Evolutionary conservation across 768 basidiomycete genomes (phyloP), one percentile per base, ranked within the genome.

Genomic region (Exidia glandulosa): DNA sequence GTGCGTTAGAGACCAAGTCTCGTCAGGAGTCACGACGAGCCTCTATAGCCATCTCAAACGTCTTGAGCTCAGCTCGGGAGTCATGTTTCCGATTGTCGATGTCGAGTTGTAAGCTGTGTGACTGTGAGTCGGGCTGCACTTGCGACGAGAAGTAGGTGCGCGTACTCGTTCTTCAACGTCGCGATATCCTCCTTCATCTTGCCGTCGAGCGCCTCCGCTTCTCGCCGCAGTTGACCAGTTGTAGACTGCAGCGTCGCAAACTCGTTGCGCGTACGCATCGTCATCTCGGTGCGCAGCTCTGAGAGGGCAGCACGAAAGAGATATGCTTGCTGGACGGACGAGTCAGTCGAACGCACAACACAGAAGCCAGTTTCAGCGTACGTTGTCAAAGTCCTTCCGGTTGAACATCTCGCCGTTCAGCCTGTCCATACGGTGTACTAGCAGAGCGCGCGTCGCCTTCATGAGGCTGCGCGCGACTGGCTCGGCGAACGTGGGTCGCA

Each of bases 31-130:
- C 45, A 19, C 37, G 23, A 69, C 76, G 23, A 45, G 88, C 90
- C 80, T 93, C 90, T 37, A 95, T 91, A 34, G 76, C 74, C 61
- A 97, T 88, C 65, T 93, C 93, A 65, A 87, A 84, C 58, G 79
- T 80, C 72, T 94, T 95, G 61, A 90, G 67, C 57, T 97, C 94
- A 1, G 85, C 78, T 67, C 85, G 87, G 14, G 86, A 82, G 69
- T 98, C 96, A 64, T 88, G 91, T 76, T 94, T 97, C 60, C 95
- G 80, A 63, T 85, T 93, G 67, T 95, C 92, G 61, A 97, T 78
- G 59, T 99, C 96, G 85, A 98, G 93, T 72, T 97, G 94, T 57
- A 94, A 90, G 67, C 94, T 96, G n/a, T n/a, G n/a, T n/a, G 61
- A 3, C 16, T 34, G 5, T 9, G 32, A 16, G 7, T 29, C 3